Conservation (phyloP, 371 early-diverging fungal species). For the Rhizoclosmatium hyalinum region DNA sequence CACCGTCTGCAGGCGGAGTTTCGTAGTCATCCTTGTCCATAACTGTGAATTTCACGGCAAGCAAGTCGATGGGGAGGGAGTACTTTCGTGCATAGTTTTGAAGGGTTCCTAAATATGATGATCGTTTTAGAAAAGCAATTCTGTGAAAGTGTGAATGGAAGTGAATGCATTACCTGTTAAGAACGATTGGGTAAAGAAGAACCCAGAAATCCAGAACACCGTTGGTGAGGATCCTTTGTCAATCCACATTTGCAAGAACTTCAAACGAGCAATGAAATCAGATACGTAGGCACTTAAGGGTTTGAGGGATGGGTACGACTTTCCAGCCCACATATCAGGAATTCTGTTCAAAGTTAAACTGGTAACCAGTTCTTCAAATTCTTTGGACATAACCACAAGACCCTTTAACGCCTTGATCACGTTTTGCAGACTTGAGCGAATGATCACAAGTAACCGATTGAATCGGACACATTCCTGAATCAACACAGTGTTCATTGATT, state of each 20-base stretch:
- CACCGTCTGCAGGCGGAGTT: conserved; percentile 54
- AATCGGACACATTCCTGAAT: conserved; percentile 65
- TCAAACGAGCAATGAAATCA: conserved; percentile 56
- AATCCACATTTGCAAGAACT: conserved; percentile 61
- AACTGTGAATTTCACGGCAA: conserved; percentile 55
- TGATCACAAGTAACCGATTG: conserved; percentile 56
- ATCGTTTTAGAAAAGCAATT: conserved; percentile 10
- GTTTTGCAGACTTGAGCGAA: conserved; percentile 56
- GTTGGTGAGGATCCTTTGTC: conserved; percentile 52
- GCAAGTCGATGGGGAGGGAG: conserved; percentile 61
- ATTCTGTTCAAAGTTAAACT: conserved; percentile 57
- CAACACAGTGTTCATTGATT: conserved; percentile 68
- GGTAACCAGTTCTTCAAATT: conserved; percentile 59
- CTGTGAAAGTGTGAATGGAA: not conserved
- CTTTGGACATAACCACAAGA: conserved; percentile 67
- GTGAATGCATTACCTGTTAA: conserved; percentile 48
- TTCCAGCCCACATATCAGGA: conserved; percentile 65
- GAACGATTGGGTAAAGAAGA: conserved; percentile 69
- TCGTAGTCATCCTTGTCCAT: conserved; percentile 48
- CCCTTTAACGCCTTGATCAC: conserved; percentile 68
- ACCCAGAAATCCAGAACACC: conserved; percentile 69
- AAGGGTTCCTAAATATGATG: conserved; percentile 47
- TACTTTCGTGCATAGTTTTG: conserved; percentile 69
- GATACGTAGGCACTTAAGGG: conserved; percentile 59
- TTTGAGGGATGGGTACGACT: conserved; percentile 63